Evolutionary conservation across 169 alveolate species (phyloP).

Genomic region (Plasmodium berghei): DNA sequence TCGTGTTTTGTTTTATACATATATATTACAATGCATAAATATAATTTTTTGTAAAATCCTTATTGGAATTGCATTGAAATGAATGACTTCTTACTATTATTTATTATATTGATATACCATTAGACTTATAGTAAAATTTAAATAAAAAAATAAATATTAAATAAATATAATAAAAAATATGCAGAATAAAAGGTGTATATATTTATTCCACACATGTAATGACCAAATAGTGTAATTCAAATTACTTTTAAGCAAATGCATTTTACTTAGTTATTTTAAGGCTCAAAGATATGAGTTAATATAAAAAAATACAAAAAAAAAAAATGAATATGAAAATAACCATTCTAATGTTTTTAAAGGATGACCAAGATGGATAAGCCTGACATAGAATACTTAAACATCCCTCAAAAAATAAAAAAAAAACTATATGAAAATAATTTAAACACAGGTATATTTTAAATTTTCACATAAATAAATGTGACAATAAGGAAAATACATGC

Average conservation of each 20-base stretch:
- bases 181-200: conserved; percentile 1
- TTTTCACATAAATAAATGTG: neutral
- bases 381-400: conserved; percentile 65
- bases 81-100: too few relatives aligned
- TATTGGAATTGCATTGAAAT: too few relatives aligned
- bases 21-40: too few relatives aligned
- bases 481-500: neutral
- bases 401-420: conserved; percentile 27
- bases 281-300: neutral
- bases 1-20: too few relatives aligned
- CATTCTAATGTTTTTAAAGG: neutral
- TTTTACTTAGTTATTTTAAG: neutral
- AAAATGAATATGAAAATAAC: neutral
- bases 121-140: too few relatives aligned
- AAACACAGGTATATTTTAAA: conserved; percentile 30
- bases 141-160: neutral
- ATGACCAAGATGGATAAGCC: conserved; percentile 39
- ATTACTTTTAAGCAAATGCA: neutral
- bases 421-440: conserved; percentile 26
- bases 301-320: conserved; percentile 2
- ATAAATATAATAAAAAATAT: neutral
- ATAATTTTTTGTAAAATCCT: too few relatives aligned
- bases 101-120: too few relatives aligned
- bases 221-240: too few relatives aligned
- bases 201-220: neutral